Evolutionary conservation across 768 basidiomycete genomes (phyloP).

Genomic region (Pleurotus platypus): DNA sequence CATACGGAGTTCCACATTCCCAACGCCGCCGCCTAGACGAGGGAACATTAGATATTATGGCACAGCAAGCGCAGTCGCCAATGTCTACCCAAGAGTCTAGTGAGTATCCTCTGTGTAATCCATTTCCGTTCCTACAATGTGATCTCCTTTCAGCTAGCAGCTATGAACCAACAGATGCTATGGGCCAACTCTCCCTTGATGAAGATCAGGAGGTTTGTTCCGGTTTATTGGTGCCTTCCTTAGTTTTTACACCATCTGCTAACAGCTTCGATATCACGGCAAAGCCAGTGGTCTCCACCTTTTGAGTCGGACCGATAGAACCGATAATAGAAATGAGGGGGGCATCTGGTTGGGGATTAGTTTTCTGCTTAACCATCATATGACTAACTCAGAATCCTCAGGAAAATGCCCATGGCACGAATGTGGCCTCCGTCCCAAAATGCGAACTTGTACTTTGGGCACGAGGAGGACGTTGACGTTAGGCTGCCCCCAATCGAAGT

Average conservation of each 20-base stretch:
- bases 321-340: conserved; percentile 65
- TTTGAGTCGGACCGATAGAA: conserved; percentile 61
- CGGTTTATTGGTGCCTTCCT: not conserved
- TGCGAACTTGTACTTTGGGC: conserved; percentile 29
- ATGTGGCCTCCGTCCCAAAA: conserved; percentile 65
- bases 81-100: not conserved
- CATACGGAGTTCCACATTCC: conserved; percentile 3
- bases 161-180: conserved; percentile 47
- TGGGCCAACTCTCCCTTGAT: conserved; percentile 72
- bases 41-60: not conserved
- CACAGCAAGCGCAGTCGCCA: not conserved
- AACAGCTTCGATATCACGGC: conserved; percentile 81
- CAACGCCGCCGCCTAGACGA: conserved; percentile 6
- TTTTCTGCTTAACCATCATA: conserved; percentile 11
- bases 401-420: conserved; percentile 71
- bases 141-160: conserved; percentile 8
- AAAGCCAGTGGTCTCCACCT: conserved; percentile 73
- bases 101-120: not conserved
- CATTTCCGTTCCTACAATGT: too few species aligned
- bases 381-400: conserved; percentile 20
- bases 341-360: conserved; percentile 52
- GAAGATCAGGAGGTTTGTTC: conserved; percentile 66
- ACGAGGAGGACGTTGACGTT: conserved; percentile 41
- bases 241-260: conserved; percentile 1
- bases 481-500: conserved; percentile 56